Percentiles rank a stretch among this genome's conserved stretches.
These are phyloP conservation scores for Termitomyces heimii DNA, from an alignment of 768 basidiomycete species.

Conservation along the genomic window DNA sequence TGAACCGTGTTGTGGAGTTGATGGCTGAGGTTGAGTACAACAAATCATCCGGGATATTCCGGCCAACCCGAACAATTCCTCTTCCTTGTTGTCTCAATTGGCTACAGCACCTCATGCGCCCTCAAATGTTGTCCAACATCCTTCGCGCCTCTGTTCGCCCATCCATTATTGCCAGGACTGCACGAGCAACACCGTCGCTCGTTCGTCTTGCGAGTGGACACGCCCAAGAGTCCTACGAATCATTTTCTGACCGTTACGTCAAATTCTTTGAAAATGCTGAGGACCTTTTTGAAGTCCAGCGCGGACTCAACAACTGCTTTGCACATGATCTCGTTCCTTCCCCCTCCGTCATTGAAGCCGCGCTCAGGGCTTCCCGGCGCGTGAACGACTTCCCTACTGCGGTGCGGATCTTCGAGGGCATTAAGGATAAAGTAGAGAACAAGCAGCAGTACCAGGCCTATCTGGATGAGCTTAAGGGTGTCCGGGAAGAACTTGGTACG, in stretches of 20 bases:
- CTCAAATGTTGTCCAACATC: conserved; percentile 54
- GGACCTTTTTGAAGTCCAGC: conserved; percentile 98
- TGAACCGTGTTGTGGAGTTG: background rate
- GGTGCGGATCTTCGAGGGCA: conserved; percentile 91
- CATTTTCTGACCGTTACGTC: conserved; percentile 92
- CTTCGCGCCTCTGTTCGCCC: conserved; percentile 58
- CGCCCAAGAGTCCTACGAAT: conserved; percentile 88
- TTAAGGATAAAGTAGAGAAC: conserved; percentile 98
- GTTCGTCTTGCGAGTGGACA: conserved; percentile 52
- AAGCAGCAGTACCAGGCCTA: conserved; percentile 92
- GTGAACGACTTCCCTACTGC: conserved; percentile 98
- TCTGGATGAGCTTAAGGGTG: conserved; percentile 80
- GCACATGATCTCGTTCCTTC: conserved; percentile 95
- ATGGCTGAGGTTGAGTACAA: background rate
- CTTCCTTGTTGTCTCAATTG: conserved; percentile 16
- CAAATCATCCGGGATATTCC: conserved; percentile 20
- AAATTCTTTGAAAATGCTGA: conserved; percentile 89
- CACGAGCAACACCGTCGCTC: conserved; percentile 35
- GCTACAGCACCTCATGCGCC: conserved; percentile 38
- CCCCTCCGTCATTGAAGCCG: conserved; percentile 78
- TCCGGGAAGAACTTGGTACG: conserved; percentile 89
- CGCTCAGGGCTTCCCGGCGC: conserved; percentile 79
- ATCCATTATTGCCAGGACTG: conserved; percentile 26
- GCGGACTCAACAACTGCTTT: conserved; percentile 99
- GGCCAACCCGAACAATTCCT: conserved; percentile 24